A percentile compares a stretch with the other conserved stretches of the same genome.
Conservation (phyloP, 2,329 filamentous ascomycete genomes). For the Fusarium paranaense region DNA sequence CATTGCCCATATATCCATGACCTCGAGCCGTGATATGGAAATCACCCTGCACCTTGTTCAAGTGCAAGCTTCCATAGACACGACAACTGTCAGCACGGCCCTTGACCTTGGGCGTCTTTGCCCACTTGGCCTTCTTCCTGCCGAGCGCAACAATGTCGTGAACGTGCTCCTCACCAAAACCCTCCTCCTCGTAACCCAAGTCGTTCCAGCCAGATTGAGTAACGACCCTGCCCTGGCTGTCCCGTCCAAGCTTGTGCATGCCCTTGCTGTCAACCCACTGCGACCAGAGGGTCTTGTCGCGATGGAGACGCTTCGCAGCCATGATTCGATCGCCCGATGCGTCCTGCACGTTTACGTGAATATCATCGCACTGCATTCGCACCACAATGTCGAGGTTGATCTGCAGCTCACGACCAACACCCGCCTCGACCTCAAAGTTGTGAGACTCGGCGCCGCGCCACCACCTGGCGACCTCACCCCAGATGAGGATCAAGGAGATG, state of each 20-base stretch:
- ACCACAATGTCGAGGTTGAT: constrained; percentile 97
- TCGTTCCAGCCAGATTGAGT: constrained; percentile 69
- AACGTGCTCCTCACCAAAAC: constrained; percentile 84
- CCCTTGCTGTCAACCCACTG: constrained; percentile 83
- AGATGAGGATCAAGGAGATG: constrained; percentile 79
- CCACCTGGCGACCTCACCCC: constrained; percentile 84
- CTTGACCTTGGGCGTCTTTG: constrained; percentile 79
- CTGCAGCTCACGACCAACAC: constrained; percentile 86
- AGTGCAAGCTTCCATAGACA: constrained; percentile 87
- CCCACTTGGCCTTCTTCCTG: constrained; percentile 72
- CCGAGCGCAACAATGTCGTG: constrained; percentile 87
- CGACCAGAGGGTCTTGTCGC: constrained; percentile 82
- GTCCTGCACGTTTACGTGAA: constrained; percentile 98
- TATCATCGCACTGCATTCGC: constrained; percentile 84
- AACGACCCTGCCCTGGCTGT: constrained; percentile 64
- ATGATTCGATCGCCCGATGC: constrained; percentile 92
- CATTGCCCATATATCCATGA: constrained; percentile 90
- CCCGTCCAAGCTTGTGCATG: constrained; percentile 69
- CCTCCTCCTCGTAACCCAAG: constrained; percentile 67
- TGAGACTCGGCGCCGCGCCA: constrained; percentile 87
- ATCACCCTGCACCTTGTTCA: constrained; percentile 97
- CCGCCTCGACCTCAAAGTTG: constrained; percentile 93
- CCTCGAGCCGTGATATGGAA: constrained; percentile 97
- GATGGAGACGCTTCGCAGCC: constrained; percentile 78
- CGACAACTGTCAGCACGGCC: constrained; percentile 79